Percentiles rank a stretch among this genome's conserved stretches.
Conservation (phyloP, 2,329 filamentous ascomycete species). For the Xylaria sp. region DNA sequence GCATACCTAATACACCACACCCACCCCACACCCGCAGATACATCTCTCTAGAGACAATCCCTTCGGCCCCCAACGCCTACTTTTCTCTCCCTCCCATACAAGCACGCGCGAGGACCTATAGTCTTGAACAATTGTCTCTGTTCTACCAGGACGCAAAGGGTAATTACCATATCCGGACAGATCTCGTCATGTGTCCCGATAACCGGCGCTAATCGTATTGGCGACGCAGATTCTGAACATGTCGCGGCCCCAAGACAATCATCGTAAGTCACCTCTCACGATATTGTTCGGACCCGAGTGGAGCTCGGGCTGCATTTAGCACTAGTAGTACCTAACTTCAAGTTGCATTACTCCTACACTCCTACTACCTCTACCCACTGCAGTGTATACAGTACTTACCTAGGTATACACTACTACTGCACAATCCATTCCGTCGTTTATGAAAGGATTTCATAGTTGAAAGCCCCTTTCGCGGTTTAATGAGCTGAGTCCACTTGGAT, state of each 20-base stretch:
- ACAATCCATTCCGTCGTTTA: not conserved
- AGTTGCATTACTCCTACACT: not conserved
- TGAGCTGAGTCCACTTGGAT: not conserved
- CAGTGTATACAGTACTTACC: too few species aligned
- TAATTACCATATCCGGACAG: constrained; percentile 34
- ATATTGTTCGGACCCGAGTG: not conserved
- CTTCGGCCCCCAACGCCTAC: constrained; percentile 25
- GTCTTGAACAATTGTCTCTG: constrained; percentile 3
- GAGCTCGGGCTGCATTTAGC: not conserved
- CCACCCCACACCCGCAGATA: not conserved
- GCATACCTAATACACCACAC: not conserved
- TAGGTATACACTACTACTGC: not conserved
- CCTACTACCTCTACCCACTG: not conserved
- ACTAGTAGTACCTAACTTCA: too few species aligned
- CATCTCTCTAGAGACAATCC: not conserved
- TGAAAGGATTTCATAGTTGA: not conserved
- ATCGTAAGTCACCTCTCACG: constrained; percentile 23
- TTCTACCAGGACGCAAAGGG: constrained; percentile 31
- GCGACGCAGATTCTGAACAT: constrained; percentile 21
- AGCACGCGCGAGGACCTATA: constrained; percentile 12
- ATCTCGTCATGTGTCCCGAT: constrained; percentile 20
- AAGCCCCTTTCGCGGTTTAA: not conserved
- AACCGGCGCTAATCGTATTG: constrained; percentile 19
- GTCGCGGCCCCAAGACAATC: constrained; percentile 17
- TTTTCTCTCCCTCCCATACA: not conserved